phyloP scores from a whole-genome alignment of 106 monocot genomes.

The Ottelia alismoides region DNA sequence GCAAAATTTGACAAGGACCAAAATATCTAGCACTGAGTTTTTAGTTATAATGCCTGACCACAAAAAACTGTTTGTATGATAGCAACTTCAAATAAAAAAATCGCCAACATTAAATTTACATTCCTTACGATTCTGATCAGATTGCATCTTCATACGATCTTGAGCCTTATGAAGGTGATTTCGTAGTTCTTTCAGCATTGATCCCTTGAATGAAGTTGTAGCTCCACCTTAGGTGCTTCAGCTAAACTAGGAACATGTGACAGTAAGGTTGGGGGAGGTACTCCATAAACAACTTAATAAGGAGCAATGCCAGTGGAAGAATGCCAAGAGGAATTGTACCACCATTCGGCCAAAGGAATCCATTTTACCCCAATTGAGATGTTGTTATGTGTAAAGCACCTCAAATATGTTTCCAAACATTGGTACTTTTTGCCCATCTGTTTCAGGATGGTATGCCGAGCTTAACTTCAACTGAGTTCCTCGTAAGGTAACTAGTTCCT shows the following conservation, averaged over 20 bases:
- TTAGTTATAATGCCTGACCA: neutral
- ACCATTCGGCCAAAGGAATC: neutral
- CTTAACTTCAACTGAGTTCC: neutral
- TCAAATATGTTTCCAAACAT: neutral
- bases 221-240: neutral
- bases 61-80: conserved; percentile 6
- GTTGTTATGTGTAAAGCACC: neutral
- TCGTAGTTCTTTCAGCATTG: neutral
- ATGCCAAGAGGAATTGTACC: neutral
- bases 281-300: conserved; percentile 1
- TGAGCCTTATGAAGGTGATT: neutral
- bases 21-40: conserved; percentile 1
- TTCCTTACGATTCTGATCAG: neutral
- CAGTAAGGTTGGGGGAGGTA: neutral
- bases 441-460: conserved; percentile 1
- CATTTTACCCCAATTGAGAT: neutral
- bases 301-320: neutral
- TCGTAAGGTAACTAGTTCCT: neutral
- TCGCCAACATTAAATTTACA: neutral
- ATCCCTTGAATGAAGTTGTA: neutral
- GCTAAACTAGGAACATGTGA: neutral
- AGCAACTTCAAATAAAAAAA: conserved; percentile 11
- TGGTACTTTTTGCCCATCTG: conserved; percentile 1
- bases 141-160: conserved; percentile 1
- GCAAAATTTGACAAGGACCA: conserved; percentile 6